Conservation (phyloP, 2,329 filamentous ascomycete genomes). For the Phialophora macrospora region DNA sequence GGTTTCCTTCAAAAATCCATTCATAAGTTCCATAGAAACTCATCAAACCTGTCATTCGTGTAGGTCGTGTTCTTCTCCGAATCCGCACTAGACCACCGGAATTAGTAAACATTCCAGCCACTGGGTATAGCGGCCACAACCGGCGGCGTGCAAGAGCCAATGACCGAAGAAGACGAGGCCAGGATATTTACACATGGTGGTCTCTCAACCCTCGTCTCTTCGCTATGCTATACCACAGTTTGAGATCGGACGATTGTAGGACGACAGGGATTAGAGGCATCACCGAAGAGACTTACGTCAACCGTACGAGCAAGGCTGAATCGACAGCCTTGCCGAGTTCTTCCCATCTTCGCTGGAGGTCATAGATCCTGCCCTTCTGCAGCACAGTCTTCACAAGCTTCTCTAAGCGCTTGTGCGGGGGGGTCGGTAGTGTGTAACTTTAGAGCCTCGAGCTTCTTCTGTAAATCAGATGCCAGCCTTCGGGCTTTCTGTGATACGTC, state of each 20-base stretch:
- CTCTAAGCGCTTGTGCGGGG: not conserved
- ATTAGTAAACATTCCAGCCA: not conserved
- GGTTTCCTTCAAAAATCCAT: slow-evolving; percentile 3
- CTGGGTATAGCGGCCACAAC: not conserved
- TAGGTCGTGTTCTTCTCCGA: not conserved
- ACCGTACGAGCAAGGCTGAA: not conserved
- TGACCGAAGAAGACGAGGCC: not conserved
- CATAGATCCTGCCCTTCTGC: slow-evolving; percentile 5
- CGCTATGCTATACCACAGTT: not conserved
- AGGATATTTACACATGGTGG: not conserved
- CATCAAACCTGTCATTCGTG: not conserved
- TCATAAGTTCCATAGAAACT: slow-evolving; percentile 5
- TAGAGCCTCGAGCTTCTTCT: not conserved
- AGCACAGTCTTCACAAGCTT: slow-evolving; percentile 1
- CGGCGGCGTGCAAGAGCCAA: not conserved
- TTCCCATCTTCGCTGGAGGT: not conserved
- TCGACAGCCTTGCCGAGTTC: slow-evolving; percentile 1
- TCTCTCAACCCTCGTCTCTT: not conserved
- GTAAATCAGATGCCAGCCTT: slow-evolving; percentile 1
- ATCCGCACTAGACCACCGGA: not conserved
- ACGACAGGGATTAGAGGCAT: not conserved
- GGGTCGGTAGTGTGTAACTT: not conserved
- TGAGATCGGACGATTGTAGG: not conserved
- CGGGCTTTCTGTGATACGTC: not conserved
- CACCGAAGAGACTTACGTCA: not conserved